These are phyloP conservation scores for Acacia acuminata DNA, from an alignment of 306 rosid species.

Conservation along the genomic window DNA sequence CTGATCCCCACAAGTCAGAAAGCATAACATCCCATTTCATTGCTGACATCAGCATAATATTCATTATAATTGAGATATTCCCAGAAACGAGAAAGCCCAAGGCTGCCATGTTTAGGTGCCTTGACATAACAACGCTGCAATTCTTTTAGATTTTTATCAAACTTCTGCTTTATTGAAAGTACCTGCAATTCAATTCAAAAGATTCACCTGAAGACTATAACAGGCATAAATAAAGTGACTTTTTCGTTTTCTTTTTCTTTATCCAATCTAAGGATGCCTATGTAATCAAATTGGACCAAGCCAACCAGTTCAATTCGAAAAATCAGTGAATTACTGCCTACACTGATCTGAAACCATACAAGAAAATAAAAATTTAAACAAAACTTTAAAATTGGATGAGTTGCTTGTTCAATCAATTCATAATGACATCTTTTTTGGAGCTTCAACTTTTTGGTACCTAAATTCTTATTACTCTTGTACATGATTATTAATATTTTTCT, in stretches of 20 bases:
- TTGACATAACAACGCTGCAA: slow-evolving; percentile 62
- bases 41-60: slow-evolving; percentile 57
- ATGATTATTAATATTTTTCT: too few relatives aligned
- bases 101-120: slow-evolving; percentile 67
- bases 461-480: too few relatives aligned
- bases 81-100: slow-evolving; percentile 81
- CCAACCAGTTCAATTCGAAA: background rate
- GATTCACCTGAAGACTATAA: background rate
- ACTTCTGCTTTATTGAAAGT: slow-evolving; percentile 61
- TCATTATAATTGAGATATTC: slow-evolving; percentile 71
- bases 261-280: background rate
- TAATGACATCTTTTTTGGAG: too few relatives aligned
- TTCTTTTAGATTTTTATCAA: slow-evolving; percentile 71
- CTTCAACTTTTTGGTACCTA: too few relatives aligned
- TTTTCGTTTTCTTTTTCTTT: slow-evolving; percentile 2
- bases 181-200: slow-evolving; percentile 55
- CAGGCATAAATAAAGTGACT: background rate
- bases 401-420: too few relatives aligned
- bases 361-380: too few relatives aligned
- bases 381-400: too few relatives aligned
- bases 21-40: slow-evolving; percentile 43
- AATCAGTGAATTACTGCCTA: background rate
- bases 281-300: background rate
- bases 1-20: slow-evolving; percentile 26
- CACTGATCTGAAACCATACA: too few relatives aligned